Conservation (phyloP, 2,329 filamentous ascomycete genomes). For the Plectosphaerella cucumerina region DNA sequence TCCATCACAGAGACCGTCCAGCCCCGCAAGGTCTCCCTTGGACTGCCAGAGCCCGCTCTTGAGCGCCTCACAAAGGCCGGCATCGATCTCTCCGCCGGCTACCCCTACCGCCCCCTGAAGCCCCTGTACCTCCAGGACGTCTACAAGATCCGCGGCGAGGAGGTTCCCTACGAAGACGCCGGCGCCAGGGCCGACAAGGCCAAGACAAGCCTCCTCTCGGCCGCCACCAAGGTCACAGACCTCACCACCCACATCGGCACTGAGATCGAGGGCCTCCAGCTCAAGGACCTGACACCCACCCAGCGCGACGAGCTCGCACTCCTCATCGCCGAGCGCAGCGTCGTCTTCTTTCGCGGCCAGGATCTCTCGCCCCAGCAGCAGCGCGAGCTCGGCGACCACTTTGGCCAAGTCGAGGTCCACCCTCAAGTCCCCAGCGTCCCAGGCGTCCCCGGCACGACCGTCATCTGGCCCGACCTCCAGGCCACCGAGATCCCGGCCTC, state of each 20-base stretch:
- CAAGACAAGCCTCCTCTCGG: conserved; percentile 56
- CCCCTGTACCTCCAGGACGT: conserved; percentile 69
- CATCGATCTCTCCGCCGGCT: conserved; percentile 65
- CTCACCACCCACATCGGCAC: conserved; percentile 60
- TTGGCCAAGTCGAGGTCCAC: conserved; percentile 64
- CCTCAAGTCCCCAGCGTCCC: conserved; percentile 70
- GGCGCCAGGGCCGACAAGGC: conserved; percentile 61
- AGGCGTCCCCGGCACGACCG: conserved; percentile 58
- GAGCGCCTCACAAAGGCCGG: conserved; percentile 62
- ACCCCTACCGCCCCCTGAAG: conserved; percentile 64
- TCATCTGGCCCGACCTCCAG: conserved; percentile 67
- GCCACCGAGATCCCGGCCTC: conserved; percentile 56
- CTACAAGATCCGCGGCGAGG: conserved; percentile 57
- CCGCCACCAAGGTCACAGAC: conserved; percentile 59
- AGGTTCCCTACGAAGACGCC: conserved; percentile 53
- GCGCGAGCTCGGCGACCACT: conserved; percentile 58
- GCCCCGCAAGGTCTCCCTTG: conserved; percentile 60
- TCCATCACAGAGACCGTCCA: conserved; percentile 59
- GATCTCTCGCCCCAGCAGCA: conserved; percentile 59
- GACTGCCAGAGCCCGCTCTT: conserved; percentile 52
- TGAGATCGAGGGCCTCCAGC: conserved; percentile 59
- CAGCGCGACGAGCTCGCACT: conserved; percentile 60
- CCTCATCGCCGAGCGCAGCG: conserved; percentile 58
- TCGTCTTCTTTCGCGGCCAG: conserved; percentile 66
- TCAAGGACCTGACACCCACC: conserved; percentile 55